Evolutionary conservation across 495 filamentous ascomycete genomes (phyloP).

Genomic region (Patellaria atrata): DNA sequence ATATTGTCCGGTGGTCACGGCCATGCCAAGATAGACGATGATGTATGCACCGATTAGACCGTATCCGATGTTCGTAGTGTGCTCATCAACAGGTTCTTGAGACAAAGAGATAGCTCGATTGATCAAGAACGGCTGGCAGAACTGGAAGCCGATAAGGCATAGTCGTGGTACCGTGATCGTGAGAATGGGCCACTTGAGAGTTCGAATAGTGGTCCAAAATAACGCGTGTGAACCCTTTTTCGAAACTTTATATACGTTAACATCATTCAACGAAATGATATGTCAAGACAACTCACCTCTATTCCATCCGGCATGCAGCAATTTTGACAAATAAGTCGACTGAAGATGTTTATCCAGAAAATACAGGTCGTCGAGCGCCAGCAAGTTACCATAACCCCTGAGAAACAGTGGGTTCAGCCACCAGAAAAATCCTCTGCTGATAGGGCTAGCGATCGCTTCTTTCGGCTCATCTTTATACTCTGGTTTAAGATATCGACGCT

Average conservation of each 20-base stretch:
- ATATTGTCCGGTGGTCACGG: constrained; percentile 38
- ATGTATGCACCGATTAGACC: constrained; percentile 51
- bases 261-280: background rate
- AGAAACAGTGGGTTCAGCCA: constrained; percentile 45
- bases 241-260: constrained; percentile 2
- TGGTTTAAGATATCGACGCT: constrained; percentile 33
- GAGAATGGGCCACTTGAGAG: constrained; percentile 29
- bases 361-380: constrained; percentile 15
- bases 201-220: constrained; percentile 32
- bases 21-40: constrained; percentile 47
- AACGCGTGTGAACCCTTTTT: constrained; percentile 30
- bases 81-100: constrained; percentile 26
- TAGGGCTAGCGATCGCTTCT: constrained; percentile 45
- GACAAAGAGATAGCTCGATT: constrained; percentile 37
- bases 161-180: constrained; percentile 37
- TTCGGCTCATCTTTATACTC: constrained; percentile 35
- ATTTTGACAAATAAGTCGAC: constrained; percentile 11
- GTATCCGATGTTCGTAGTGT: constrained; percentile 37
- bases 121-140: constrained; percentile 51
- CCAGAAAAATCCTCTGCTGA: constrained; percentile 37
- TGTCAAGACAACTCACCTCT: constrained; percentile 6
- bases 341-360: constrained; percentile 11
- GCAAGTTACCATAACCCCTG: constrained; percentile 10
- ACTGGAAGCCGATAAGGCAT: constrained; percentile 42
- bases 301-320: constrained; percentile 10